phyloP scores from a whole-genome alignment of 805 yeast genomes.

The Saccharomycopsis oosterbeekiorum region DNA sequence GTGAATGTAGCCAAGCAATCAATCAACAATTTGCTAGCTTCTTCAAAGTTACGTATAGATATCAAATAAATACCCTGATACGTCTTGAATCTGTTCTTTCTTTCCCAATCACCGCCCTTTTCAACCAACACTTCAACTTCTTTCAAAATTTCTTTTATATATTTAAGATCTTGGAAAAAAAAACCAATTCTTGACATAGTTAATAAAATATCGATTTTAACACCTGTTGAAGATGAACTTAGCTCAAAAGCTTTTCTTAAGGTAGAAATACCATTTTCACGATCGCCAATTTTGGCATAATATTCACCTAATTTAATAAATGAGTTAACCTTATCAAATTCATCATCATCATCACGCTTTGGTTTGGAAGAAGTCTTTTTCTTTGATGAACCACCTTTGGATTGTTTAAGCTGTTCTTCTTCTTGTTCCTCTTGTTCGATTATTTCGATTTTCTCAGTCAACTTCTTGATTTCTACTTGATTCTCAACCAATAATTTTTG shows the following conservation, averaged over 20 bases:
- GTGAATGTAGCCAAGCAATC: slow-evolving; percentile 95
- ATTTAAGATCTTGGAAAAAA: slow-evolving; percentile 68
- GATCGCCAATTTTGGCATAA: slow-evolving; percentile 79
- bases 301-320: slow-evolving; percentile 80
- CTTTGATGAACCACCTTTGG: slow-evolving; percentile 52
- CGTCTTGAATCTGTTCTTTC: slow-evolving; percentile 89
- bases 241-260: slow-evolving; percentile 64
- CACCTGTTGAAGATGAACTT: slow-evolving; percentile 70
- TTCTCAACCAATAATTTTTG: slow-evolving; percentile 42
- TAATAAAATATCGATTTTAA: slow-evolving; percentile 78
- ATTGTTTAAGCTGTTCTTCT: slow-evolving; percentile 46
- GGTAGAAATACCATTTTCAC: slow-evolving; percentile 54
- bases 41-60: slow-evolving; percentile 77
- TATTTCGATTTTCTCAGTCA: slow-evolving; percentile 36
- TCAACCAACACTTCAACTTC: slow-evolving; percentile 70
- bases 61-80: slow-evolving; percentile 76
- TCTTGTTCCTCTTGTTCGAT: slow-evolving; percentile 62
- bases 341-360: slow-evolving; percentile 64
- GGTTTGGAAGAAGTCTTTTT: slow-evolving; percentile 24
- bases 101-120: slow-evolving; percentile 99
- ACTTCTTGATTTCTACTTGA: slow-evolving; percentile 38
- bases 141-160: slow-evolving; percentile 63
- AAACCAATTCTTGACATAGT: slow-evolving; percentile 84
- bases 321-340: slow-evolving; percentile 65
- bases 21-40: slow-evolving; percentile 75